Percentiles rank a stretch among this genome's conserved stretches.
These are phyloP conservation scores for Esteya vermicola DNA, from an alignment of 2,329 filamentous ascomycete species.

Conservation along the genomic window DNA sequence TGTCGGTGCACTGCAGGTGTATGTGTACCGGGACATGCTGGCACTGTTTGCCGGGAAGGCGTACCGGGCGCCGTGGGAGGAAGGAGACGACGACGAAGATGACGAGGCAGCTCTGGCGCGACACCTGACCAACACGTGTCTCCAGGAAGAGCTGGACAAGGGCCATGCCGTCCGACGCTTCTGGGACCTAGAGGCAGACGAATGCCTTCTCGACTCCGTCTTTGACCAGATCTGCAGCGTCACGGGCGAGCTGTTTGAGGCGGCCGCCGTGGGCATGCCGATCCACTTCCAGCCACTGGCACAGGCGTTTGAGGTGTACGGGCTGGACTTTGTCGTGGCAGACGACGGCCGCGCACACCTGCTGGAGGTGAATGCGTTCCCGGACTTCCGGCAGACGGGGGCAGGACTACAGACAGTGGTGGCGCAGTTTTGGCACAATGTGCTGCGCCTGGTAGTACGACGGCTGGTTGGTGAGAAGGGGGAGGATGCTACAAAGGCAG, in stretches of 20 bases:
- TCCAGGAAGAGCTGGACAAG: constrained; percentile 52
- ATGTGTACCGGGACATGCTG: constrained; percentile 83
- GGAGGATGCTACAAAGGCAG: neutral
- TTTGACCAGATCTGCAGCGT: constrained; percentile 60
- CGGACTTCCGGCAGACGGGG: constrained; percentile 89
- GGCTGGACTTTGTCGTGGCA: constrained; percentile 80
- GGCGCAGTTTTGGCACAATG: constrained; percentile 60
- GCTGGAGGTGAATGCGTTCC: constrained; percentile 89
- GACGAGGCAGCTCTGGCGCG: constrained; percentile 37
- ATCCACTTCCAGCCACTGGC: constrained; percentile 83
- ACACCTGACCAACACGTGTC: constrained; percentile 91
- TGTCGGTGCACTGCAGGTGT: constrained; percentile 62
- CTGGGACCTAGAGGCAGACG: constrained; percentile 43
- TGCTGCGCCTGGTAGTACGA: constrained; percentile 50
- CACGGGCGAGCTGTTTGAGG: constrained; percentile 71
- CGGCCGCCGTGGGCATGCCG: constrained; percentile 68
- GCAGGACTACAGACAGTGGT: constrained; percentile 58
- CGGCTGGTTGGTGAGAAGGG: constrained; percentile 31
- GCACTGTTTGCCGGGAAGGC: constrained; percentile 72
- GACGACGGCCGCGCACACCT: constrained; percentile 43
- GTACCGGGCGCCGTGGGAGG: constrained; percentile 50
- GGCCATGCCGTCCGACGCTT: constrained; percentile 50
- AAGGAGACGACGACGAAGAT: constrained; percentile 22
- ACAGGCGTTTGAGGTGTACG: constrained; percentile 85
- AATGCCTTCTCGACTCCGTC: neutral